Conservation (phyloP, 371 early-diverging fungal genomes). For the Mortierella sp. region DNA sequence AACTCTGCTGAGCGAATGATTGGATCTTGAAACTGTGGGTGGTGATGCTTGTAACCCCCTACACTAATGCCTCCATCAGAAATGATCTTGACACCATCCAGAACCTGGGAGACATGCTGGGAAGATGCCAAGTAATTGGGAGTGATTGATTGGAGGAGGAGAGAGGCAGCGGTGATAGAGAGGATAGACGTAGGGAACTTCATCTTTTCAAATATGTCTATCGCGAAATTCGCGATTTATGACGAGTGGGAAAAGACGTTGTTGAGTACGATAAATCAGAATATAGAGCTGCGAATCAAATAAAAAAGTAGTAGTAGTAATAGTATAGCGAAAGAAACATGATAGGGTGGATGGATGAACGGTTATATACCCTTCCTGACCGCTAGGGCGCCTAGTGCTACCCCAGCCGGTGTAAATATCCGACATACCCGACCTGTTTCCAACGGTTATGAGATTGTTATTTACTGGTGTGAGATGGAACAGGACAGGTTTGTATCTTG, state of each 20-base stretch:
- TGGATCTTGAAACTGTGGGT: conserved; percentile 32
- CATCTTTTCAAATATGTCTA: conserved; percentile 7
- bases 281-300: not conserved
- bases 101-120: conserved; percentile 20
- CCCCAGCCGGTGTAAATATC: not conserved
- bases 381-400: not conserved
- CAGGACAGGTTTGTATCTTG: not conserved
- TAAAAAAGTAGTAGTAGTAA: too few species aligned
- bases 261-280: not conserved
- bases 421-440: not conserved
- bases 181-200: conserved; percentile 17
- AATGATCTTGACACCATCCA: conserved; percentile 23
- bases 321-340: not conserved
- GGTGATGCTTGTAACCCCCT: conserved; percentile 35
- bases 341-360: not conserved
- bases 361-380: not conserved
- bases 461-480: conserved; percentile 9
- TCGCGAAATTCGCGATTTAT: not conserved
- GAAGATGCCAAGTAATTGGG: not conserved
- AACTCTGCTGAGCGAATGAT: conserved; percentile 30
- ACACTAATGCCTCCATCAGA: conserved; percentile 35
- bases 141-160: conserved; percentile 5
- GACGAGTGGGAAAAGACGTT: not conserved
- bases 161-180: conserved; percentile 17
- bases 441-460: conserved; percentile 1